Evolutionary conservation across 2,329 filamentous ascomycete species (phyloP), one percentile per base, ranked within the genome.

Genomic region (Drechslera avenae): DNA sequence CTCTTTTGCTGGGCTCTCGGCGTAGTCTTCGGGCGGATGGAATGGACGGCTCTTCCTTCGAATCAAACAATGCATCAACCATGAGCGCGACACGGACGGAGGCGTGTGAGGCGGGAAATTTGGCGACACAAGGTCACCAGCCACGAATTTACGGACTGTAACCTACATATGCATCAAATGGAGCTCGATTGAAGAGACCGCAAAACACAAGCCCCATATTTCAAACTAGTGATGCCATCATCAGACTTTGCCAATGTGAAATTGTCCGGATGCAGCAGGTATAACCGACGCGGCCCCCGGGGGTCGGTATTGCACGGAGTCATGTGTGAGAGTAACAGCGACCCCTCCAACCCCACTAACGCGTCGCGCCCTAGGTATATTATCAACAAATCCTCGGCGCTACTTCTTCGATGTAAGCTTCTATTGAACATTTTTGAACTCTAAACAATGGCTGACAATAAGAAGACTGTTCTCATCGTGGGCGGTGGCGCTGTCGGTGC

Each of bases 401-500:
- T 14, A 16, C 14, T 44, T 39, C n/a, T 17, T 39, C 43, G 46
- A 57, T 43, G 50, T 46, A 39, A 48, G 39, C 46, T 19, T 12
- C 3, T 30, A 17, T n/a, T n/a, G 14, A 18, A 30, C 3, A 8
- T 18, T 14, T 46, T 37, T 39, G 2, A 44, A 28, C 21, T 30
- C 33, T 14, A 18, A 26, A 42, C 40, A 18, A 73, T 73, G 69
- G 28, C 63, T 62, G 54, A 65, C 7, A 39, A 16, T 1, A 51
- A 56, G 54, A 71, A 67, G 46, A 75, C 69, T 18, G 73, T 85
- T 3, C 75, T 85, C 4, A 63, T 86, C 4, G 69, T 86, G 12
- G 83, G 83, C 16, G 74, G 75, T 8, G 83, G 83, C 7, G 81
- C 80, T 5, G 78, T 85, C 1, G 83, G 83, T 18, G 79, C 81